A percentile compares a stretch with the other conserved stretches of the same genome.
These are phyloP conservation scores for Globisporangium heterothallicum DNA, from an alignment of 352 stramenopile species.

Conservation along the genomic window DNA sequence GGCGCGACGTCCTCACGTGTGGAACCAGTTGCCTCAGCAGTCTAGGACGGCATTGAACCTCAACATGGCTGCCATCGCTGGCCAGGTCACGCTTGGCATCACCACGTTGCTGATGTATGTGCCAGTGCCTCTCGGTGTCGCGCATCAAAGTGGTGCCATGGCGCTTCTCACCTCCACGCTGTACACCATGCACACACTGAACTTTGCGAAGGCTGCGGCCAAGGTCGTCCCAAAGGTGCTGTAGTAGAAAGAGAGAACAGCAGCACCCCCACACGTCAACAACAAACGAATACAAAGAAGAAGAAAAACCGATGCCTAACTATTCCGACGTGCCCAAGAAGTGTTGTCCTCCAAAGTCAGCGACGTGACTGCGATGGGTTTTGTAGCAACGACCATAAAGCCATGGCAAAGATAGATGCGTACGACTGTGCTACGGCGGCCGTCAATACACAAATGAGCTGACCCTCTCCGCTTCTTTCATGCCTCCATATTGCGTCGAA, in stretches of 20 bases:
- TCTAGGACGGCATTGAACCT: constrained; percentile 77
- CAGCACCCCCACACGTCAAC: not conserved
- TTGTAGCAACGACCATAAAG: too few relatives aligned
- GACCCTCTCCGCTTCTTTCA: too few relatives aligned
- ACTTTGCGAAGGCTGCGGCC: constrained; percentile 63
- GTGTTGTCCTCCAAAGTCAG: too few relatives aligned
- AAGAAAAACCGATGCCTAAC: too few relatives aligned
- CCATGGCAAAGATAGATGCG: too few relatives aligned
- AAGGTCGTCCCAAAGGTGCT: constrained; percentile 34
- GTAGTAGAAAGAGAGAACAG: constrained; percentile 8
- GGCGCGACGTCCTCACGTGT: constrained; percentile 66
- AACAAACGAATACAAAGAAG: not conserved
- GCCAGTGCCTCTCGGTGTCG: constrained; percentile 92
- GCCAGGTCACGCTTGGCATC: constrained; percentile 93
- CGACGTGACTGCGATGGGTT: too few relatives aligned
- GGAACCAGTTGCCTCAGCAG: constrained; percentile 79
- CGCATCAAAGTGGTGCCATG: constrained; percentile 96
- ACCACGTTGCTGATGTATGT: constrained; percentile 96
- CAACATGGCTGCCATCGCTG: constrained; percentile 60
- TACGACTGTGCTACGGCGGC: too few relatives aligned
- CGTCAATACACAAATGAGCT: too few relatives aligned
- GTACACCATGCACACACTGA: constrained; percentile 89
- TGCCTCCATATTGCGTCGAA: not conserved
- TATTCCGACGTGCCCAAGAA: too few relatives aligned
- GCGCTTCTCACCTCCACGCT: constrained; percentile 91